Conservation (phyloP, 176 grass and related monocot species). For the Avena insularis region DNA sequence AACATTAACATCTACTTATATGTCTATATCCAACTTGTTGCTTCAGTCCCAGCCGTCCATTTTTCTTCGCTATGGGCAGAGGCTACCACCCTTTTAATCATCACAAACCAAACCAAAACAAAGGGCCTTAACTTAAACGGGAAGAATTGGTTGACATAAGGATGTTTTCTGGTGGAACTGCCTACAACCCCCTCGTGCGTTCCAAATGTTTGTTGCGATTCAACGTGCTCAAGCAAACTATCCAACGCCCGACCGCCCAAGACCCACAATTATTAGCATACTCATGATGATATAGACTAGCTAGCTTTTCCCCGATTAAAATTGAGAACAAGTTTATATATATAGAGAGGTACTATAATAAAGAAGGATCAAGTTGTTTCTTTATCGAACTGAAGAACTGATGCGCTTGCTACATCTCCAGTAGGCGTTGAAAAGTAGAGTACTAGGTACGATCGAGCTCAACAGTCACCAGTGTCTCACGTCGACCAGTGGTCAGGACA, state of each 20-base stretch:
- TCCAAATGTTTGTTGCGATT: constrained; percentile 44
- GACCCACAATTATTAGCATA: constrained; percentile 17
- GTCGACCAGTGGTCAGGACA: not conserved
- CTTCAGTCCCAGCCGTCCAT: not conserved
- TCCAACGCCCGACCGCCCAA: constrained; percentile 18
- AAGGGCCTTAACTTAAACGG: constrained; percentile 46
- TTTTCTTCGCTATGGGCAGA: not conserved
- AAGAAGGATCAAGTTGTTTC: not conserved
- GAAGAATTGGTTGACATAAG: constrained; percentile 33
- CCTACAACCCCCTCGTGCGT: not conserved
- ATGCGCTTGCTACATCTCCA: not conserved
- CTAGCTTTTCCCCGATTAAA: not conserved
- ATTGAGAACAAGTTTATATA: not conserved
- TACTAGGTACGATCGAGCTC: not conserved
- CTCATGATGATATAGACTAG: not conserved
- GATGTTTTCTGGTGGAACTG: constrained; percentile 42
- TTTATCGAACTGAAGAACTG: not conserved
- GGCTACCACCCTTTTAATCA: not conserved
- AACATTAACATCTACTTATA: not conserved
- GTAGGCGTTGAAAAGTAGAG: not conserved
- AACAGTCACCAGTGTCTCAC: not conserved
- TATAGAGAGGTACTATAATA: not conserved
- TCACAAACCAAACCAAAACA: not conserved
- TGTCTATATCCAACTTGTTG: not conserved
- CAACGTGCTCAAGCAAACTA: constrained; percentile 22